These are phyloP conservation scores for Trichomonascaceae sp. DNA, from an alignment of 1,139 yeast genomes.

Conservation along the genomic window DNA sequence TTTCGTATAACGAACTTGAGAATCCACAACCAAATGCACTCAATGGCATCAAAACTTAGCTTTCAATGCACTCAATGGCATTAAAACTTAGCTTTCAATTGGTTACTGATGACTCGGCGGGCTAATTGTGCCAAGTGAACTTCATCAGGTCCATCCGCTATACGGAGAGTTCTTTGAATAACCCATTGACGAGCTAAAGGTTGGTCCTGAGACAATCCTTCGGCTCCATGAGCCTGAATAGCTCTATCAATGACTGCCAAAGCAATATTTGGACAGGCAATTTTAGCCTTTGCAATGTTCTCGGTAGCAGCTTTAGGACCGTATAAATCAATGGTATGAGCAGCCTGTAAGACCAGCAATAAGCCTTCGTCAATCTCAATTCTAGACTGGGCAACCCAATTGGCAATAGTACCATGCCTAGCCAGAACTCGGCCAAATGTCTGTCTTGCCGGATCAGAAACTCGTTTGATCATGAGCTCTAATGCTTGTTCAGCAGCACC, in stretches of 20 bases:
- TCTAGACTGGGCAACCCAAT: slow-evolving; percentile 50
- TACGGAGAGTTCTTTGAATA: slow-evolving; percentile 52
- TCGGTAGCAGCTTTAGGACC: slow-evolving; percentile 52
- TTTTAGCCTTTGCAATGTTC: slow-evolving; percentile 66
- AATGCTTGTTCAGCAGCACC: slow-evolving; percentile 64
- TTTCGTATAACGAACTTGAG: no score
- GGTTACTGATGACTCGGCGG: slow-evolving; percentile 34
- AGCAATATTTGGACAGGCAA: slow-evolving; percentile 57
- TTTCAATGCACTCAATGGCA: neutral
- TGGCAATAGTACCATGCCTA: slow-evolving; percentile 49
- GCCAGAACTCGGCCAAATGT: slow-evolving; percentile 55
- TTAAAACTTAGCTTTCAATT: slow-evolving; percentile 4
- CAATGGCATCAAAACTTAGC: neutral
- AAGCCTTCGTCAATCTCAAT: slow-evolving; percentile 55
- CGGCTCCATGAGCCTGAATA: slow-evolving; percentile 65
- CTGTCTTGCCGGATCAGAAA: slow-evolving; percentile 41
- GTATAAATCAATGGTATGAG: slow-evolving; percentile 53
- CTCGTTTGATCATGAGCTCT: slow-evolving; percentile 48
- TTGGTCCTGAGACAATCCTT: slow-evolving; percentile 59
- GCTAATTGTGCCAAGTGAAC: slow-evolving; percentile 62
- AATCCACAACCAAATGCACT: neutral
- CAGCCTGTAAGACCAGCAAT: slow-evolving; percentile 57
- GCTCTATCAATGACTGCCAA: slow-evolving; percentile 57
- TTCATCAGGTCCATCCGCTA: slow-evolving; percentile 76
- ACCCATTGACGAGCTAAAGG: slow-evolving; percentile 56